Evolutionary conservation across 2,329 filamentous ascomycete genomes (phyloP).

Genomic region (Penicillium thymicola): DNA sequence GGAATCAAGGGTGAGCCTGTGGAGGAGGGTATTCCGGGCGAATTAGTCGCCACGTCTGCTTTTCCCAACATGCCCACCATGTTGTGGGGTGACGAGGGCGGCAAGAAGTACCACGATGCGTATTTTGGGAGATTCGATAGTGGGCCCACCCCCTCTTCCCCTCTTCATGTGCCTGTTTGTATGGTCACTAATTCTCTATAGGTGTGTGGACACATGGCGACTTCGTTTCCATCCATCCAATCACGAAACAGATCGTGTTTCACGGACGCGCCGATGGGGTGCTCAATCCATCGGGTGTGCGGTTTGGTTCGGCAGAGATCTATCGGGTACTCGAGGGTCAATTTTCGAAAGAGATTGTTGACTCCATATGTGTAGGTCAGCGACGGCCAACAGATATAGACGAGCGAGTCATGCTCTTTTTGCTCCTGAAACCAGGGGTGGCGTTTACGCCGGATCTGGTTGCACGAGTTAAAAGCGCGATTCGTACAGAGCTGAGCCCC

Average conservation of each 20-base stretch:
- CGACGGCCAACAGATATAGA: slow-evolving; percentile 58
- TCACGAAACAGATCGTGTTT: slow-evolving; percentile 53
- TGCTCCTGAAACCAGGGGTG: slow-evolving; percentile 51
- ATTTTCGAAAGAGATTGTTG: slow-evolving; percentile 53
- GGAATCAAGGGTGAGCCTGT: slow-evolving; percentile 49
- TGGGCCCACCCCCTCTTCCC: neutral
- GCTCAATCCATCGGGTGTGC: slow-evolving; percentile 72
- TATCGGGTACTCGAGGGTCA: slow-evolving; percentile 62
- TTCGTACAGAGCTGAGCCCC: slow-evolving; percentile 64
- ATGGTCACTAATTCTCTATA: slow-evolving; percentile 2
- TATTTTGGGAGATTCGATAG: slow-evolving; percentile 24
- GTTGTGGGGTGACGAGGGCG: slow-evolving; percentile 55
- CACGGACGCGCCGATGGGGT: slow-evolving; percentile 62
- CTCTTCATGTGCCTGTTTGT: neutral
- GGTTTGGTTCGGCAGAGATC: slow-evolving; percentile 77
- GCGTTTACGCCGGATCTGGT: slow-evolving; percentile 41
- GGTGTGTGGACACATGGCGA: slow-evolving; percentile 80
- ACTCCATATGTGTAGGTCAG: slow-evolving; percentile 76
- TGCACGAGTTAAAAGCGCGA: slow-evolving; percentile 58
- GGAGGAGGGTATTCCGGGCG: slow-evolving; percentile 64
- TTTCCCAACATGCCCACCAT: slow-evolving; percentile 75
- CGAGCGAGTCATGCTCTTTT: slow-evolving; percentile 59
- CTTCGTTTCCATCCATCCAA: slow-evolving; percentile 68
- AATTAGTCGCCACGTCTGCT: slow-evolving; percentile 66
- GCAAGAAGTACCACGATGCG: slow-evolving; percentile 51